Evolutionary conservation across 2,329 filamentous ascomycete species (phyloP), one percentile per base, ranked within the genome.

Genomic region (Aspergillus latus): DNA sequence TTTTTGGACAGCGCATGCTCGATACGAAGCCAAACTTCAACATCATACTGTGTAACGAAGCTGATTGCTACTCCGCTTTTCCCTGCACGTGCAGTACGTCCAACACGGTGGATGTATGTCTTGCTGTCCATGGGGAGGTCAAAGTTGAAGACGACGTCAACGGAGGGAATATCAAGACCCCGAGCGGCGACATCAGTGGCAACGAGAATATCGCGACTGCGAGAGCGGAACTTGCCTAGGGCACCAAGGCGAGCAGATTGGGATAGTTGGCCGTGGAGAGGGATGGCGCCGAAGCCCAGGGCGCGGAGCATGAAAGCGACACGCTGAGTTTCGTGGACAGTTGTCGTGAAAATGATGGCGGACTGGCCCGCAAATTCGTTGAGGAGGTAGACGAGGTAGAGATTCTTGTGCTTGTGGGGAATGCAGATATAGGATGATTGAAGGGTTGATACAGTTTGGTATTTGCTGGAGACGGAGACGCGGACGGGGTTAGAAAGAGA

Each of bases 151-250:
- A 97, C 90, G 0, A 93, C 77, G 62, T 96, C 91, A 10, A 97
- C 92, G n/a, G 85, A 88, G 10, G 92, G 92, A 46, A 97, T 96
- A 78, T 97, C 92, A 5, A 97, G 81, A 80, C 92, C 93, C 71
- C 92, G 87, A 1, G 92, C 90, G 1, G 92, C 92, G n/a, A 97
- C 90, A 71, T 97, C 92, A 0, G 92, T 97, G 2, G 92, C 92
- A 3, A 97, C 67, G 3, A 99, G 83, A 39, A 99, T 93, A 62
- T 95, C 86, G 42, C 92, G 82, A n/a, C 83, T 84, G 6, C 87
- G 86, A 2, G 88, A 81, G 53, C 88, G 87, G 81, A 99, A 97
- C 72, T 97, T 97, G 71, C 89, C 90, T 7, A 99, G 80, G 0
- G 94, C 90, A 5, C 91, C 92, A 0, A 97, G 78, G 63, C 94